Base-by-base conservation (phyloP, 371 early-diverging fungal species). In the Circinella minor region DNA sequence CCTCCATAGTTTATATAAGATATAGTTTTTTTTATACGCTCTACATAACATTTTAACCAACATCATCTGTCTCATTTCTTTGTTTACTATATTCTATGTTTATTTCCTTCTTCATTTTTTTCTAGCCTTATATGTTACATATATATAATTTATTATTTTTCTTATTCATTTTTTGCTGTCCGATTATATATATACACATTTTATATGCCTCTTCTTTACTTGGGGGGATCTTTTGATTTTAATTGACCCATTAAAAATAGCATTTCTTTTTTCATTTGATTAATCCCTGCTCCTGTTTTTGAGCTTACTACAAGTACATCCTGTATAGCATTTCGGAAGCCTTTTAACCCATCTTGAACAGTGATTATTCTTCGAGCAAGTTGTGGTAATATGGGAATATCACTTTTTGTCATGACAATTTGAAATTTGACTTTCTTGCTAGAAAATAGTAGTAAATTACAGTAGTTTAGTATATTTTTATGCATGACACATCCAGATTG, bases 321-420 rank as follows among this genome's bases (percentile, higher is more conserved):
- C 17, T 86, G 78, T 17, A 86, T 72, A 4, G 87, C 86, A 73
- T 87, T 69, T n/a, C 77, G 77, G 59, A 79, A 86, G 1, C 64
- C 61, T 43, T 80, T 76, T 10, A 84, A 68, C 67, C 78, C 75
- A 62, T 77, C 51, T 72, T 84, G 79, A 39, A 82, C 79, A 9
- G 74, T 47, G 8, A 76, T 67, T 10, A 81, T 69, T 2, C 88
- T 83, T 34, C 88, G 84, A 4, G 93, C 93, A 46, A 94, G 82
- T 37, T 86, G 85, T 4, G 86, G 85, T 5, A 91, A 74, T 3
- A 83, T 75, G 9, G 92, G 84, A 15, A 93, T 78, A 76, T 94
- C 94, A 72, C 93, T 90, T 69, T 94, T 94, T 34, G 94, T 94
- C 75, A 94, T 77, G 4, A 94, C 88, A n/a, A 94, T 76, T 67